These are phyloP conservation scores for Mucor mucedo DNA, from an alignment of 371 early-diverging fungal species.

Conservation along the genomic window DNA sequence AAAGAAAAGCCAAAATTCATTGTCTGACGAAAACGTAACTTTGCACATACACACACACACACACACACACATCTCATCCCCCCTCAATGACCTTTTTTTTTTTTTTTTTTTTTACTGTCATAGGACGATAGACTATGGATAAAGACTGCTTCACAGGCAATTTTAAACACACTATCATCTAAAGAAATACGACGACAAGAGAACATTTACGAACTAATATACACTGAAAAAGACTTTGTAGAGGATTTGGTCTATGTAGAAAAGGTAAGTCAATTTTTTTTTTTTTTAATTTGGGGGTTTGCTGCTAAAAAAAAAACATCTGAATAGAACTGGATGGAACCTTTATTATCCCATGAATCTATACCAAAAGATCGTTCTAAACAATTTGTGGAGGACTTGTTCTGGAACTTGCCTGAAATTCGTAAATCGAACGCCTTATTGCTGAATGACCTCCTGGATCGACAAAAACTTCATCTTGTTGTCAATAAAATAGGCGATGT, in stretches of 20 bases:
- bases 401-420: slow-evolving; percentile 84
- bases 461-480: slow-evolving; percentile 75
- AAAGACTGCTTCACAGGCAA: slow-evolving; percentile 63
- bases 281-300: too few relatives aligned
- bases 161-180: slow-evolving; percentile 65
- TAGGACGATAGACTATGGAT: slow-evolving; percentile 57
- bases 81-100: neutral
- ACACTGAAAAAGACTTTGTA: slow-evolving; percentile 90
- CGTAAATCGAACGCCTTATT: slow-evolving; percentile 71
- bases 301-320: too few relatives aligned
- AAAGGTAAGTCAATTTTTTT: too few relatives aligned
- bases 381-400: slow-evolving; percentile 75
- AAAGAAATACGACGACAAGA: slow-evolving; percentile 88
- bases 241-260: slow-evolving; percentile 68
- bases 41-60: neutral
- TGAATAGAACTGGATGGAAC: slow-evolving; percentile 70
- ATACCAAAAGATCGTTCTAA: slow-evolving; percentile 46
- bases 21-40: slow-evolving; percentile 23
- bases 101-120: neutral
- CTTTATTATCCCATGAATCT: slow-evolving; percentile 57
- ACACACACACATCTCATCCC: neutral
- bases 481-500: slow-evolving; percentile 87
- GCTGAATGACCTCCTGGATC: slow-evolving; percentile 62
- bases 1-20: slow-evolving; percentile 21
- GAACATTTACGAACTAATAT: slow-evolving; percentile 86